phyloP scores from a whole-genome alignment of 306 rosid genomes.

The Arachis stenosperma region DNA sequence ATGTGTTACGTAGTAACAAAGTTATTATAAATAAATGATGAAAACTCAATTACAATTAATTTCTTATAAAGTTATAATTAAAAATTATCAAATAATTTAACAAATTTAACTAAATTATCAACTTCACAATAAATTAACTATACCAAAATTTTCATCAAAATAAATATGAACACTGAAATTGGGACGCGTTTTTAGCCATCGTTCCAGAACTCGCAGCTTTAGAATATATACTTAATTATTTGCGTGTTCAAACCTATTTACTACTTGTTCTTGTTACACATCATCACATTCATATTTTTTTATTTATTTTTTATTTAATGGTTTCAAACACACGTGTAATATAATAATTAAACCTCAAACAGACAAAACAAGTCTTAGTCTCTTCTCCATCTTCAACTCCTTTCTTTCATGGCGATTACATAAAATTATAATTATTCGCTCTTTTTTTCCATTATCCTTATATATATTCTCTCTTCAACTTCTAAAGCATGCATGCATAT shows the following conservation, averaged over 20 bases:
- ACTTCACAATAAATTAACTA: too few species aligned
- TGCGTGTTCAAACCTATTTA: constrained; percentile 30
- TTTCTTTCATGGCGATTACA: constrained; percentile 10
- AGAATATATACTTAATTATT: background rate
- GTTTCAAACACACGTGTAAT: constrained; percentile 2
- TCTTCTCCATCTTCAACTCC: background rate
- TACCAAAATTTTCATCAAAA: background rate
- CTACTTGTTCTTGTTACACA: background rate
- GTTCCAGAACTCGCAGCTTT: background rate
- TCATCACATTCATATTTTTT: background rate
- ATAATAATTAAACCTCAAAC: background rate
- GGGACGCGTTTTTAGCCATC: constrained; percentile 33
- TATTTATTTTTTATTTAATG: background rate
- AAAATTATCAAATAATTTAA: too few species aligned
- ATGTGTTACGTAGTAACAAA: too few species aligned
- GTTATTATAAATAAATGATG: too few species aligned
- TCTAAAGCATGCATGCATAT: too few species aligned
- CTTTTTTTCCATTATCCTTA: background rate
- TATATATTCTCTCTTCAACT: background rate
- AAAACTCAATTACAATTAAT: too few species aligned
- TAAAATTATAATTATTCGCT: background rate
- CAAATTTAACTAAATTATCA: too few species aligned
- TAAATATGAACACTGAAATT: constrained; percentile 15
- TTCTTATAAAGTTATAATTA: too few species aligned
- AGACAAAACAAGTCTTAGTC: background rate